Evolutionary conservation across 176 grass and related monocot genomes (phyloP), one percentile per base, ranked within the genome.

Genomic region (Phyllostachys edulis): DNA sequence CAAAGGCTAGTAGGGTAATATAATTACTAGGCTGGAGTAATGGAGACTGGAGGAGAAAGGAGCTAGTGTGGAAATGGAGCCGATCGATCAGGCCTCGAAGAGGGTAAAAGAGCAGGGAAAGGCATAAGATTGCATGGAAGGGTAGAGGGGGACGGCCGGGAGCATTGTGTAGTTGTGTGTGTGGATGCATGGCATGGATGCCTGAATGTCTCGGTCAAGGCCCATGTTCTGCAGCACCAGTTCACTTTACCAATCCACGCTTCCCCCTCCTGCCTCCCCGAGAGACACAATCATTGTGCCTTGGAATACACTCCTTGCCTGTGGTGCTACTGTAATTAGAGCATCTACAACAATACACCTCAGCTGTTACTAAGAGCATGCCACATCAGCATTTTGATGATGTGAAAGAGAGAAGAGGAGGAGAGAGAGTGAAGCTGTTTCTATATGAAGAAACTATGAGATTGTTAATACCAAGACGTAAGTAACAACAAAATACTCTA

Each of bases 281-380:
- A 89, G 91, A 82, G 86, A 94, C 82, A 94, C 88, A 89, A 96
- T 99, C 88, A 99, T 99, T 91, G 17, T 99, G 88, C 90, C 97
- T 99, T 99, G 93, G 76, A 82, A 99, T 82, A 90, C 97, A 99
- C 97, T 96, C 93, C 86, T 91, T 59, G 65, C 86, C 59, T 24
- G 36, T 59, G 16, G 51, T 59, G 64, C 21, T n/a, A 55, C 52
- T 56, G 61, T 4, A 36, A 32, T 75, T 75, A n/a, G n/a, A n/a
- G n/a, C n/a, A n/a, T n/a, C n/a, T n/a, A n/a, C n/a, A n/a, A n/a
- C n/a, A n/a, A n/a, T n/a, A n/a, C n/a, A n/a, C n/a, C n/a, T n/a
- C n/a, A n/a, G n/a, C n/a, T n/a, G n/a, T n/a, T n/a, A n/a, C n/a
- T n/a, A n/a, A n/a, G n/a, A n/a, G n/a, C n/a, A n/a, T n/a, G n/a